Evolutionary conservation across 805 yeast species (phyloP).

Genomic region (Ogataea degrootiae): DNA sequence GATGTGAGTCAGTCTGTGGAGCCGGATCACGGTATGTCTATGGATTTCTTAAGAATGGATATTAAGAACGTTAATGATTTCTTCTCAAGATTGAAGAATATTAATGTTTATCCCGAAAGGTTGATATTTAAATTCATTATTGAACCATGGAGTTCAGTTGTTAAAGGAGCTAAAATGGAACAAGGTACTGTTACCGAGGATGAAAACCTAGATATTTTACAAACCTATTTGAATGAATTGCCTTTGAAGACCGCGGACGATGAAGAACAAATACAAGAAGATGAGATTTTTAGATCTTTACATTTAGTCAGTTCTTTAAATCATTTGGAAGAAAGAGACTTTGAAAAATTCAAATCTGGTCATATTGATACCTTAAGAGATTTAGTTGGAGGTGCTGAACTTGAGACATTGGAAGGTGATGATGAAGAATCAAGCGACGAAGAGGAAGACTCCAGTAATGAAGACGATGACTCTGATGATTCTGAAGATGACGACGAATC

Average conservation of each 20-base stretch:
- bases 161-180: constrained; percentile 28
- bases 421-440: constrained; percentile 27
- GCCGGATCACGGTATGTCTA: constrained; percentile 95
- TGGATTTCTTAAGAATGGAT: constrained; percentile 95
- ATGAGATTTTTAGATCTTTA: constrained; percentile 79
- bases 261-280: constrained; percentile 56
- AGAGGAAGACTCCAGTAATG: constrained; percentile 24
- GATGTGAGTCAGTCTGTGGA: constrained; percentile 98
- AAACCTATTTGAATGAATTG: constrained; percentile 40
- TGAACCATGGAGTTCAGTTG: constrained; percentile 35
- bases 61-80: constrained; percentile 92
- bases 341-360: constrained; percentile 71
- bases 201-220: constrained; percentile 39
- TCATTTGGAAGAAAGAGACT: constrained; percentile 87
- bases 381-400: constrained; percentile 41
- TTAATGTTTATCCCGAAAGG: constrained; percentile 77
- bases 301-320: constrained; percentile 76
- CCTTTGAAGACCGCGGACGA: constrained; percentile 55
- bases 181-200: constrained; percentile 32
- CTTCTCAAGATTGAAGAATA: constrained; percentile 65
- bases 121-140: constrained; percentile 74
- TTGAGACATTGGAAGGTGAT: constrained; percentile 30
- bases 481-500: constrained; percentile 25
- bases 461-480: constrained; percentile 12
- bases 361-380: constrained; percentile 73